Evolutionary conservation across 2,329 filamentous ascomycete genomes (phyloP), one percentile per base, ranked within the genome.

Genomic region (Aspergillus intermedius): DNA sequence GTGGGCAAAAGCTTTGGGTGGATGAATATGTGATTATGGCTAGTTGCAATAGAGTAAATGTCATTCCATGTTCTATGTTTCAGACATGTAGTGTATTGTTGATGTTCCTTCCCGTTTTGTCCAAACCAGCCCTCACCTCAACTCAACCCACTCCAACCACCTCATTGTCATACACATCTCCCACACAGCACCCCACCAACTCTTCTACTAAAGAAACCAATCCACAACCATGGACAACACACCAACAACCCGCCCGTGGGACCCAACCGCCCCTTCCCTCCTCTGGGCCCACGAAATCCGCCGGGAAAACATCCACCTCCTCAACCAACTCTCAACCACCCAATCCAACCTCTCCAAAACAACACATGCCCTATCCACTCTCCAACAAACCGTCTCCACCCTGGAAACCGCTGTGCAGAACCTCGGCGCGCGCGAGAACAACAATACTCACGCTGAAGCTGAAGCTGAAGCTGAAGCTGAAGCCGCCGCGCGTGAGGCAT

Each of bases 261-360:
- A 52, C 12, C 19, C 48, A 34, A 42, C 46, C 22, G 22, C 57
- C 13, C 22, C 55, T 49, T 56, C 63, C 6, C 57, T 70, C 19
- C 65, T 71, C 45, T 70, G 67, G 68, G 66, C 64, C 5, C 61
- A 69, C 52, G 61, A 71, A 46, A 57, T 70, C n/a, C 65, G 63
- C 15, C 66, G 66, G 17, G 65, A 69, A 49, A 64, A 69, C 49
- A 57, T 62, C 40, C 57, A 60, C 23, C 58, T 70, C 7, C 52
- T 61, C 15, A 50, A 60, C 10, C 57, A 60, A 22, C 50, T 69
- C 42, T 53, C 60, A 6, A 51, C 43, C 32, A 46, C 63, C 2
- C 57, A 60, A 25, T 13, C 46, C 1, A 37, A 50, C 2, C 49
- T 57, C 44, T 28, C 47, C 30, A 46, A 45, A 8, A 45, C 55